These are phyloP conservation scores for Schoenoplectus tabernaemontani DNA, from an alignment of 202 grass and related monocot genomes.

Conservation along the genomic window DNA sequence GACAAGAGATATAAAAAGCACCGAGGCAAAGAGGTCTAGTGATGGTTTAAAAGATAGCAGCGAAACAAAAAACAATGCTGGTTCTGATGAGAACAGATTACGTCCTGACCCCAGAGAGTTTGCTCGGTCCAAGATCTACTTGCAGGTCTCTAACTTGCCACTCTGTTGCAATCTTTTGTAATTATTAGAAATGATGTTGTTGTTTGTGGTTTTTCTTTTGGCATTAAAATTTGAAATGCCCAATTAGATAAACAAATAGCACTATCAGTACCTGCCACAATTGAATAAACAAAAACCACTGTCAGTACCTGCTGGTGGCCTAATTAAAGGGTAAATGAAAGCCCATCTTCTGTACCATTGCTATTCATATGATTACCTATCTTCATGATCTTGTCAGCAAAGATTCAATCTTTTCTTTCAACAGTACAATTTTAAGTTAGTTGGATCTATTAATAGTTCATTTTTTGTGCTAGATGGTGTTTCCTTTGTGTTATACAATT, in stretches of 20 bases:
- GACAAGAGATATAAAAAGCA: constrained; percentile 12
- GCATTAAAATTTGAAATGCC: not conserved
- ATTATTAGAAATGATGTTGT: not conserved
- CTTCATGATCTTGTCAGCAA: not conserved
- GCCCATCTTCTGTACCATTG: not conserved
- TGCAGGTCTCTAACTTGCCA: constrained; percentile 54
- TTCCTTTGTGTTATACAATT: constrained; percentile 11
- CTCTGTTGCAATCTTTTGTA: not conserved
- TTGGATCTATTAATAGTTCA: too few species aligned
- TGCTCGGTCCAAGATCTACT: constrained; percentile 38
- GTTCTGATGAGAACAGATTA: constrained; percentile 51
- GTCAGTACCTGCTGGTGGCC: not conserved
- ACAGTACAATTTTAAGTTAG: too few species aligned
- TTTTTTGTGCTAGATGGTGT: not conserved
- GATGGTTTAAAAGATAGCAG: constrained; percentile 33
- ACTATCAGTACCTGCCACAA: too few species aligned
- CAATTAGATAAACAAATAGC: too few species aligned
- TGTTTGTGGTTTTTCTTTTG: not conserved
- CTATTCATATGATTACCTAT: not conserved
- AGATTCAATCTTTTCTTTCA: too few species aligned
- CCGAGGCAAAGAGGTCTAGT: constrained; percentile 23
- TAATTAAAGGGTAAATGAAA: not conserved
- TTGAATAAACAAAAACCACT: not conserved
- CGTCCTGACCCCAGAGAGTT: constrained; percentile 45
- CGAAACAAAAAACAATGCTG: constrained; percentile 24